These are phyloP conservation scores for Podila verticillata DNA, from an alignment of 192 early-diverging fungal genomes.

Conservation along the genomic window DNA sequence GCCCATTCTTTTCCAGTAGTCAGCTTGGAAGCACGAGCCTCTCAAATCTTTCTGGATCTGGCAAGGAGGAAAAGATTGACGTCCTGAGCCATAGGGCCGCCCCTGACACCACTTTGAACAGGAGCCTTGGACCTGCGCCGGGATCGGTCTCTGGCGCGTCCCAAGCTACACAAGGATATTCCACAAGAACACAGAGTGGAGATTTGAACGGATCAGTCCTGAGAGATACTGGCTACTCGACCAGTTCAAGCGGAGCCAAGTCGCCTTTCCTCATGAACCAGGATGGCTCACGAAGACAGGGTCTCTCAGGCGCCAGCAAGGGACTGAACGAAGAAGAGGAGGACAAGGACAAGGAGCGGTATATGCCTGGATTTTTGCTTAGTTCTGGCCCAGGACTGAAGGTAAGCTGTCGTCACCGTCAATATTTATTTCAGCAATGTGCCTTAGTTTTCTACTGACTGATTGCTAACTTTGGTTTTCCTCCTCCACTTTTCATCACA, in stretches of 20 bases:
- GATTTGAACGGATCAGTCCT: constrained; percentile 1
- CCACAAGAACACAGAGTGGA: constrained; percentile 10
- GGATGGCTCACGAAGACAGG: constrained; percentile 8
- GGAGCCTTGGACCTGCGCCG: constrained; percentile 38
- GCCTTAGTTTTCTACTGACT: background rate
- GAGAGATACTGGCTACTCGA: background rate
- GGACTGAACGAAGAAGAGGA: constrained; percentile 32
- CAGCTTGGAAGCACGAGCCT: constrained; percentile 4
- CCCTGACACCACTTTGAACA: constrained; percentile 11
- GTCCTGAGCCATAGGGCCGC: constrained; percentile 29
- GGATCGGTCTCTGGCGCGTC: constrained; percentile 38
- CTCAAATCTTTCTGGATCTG: constrained; percentile 14
- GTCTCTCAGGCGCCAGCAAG: background rate
- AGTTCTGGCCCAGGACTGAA: constrained; percentile 12
- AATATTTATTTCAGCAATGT: background rate
- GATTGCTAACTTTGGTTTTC: background rate
- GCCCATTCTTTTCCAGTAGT: background rate
- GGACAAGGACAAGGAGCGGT: constrained; percentile 47
- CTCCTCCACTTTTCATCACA: background rate
- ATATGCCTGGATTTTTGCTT: constrained; percentile 33
- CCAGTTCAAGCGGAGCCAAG: background rate
- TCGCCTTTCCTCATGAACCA: constrained; percentile 14
- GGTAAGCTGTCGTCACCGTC: constrained; percentile 1
- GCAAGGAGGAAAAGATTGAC: constrained; percentile 34
- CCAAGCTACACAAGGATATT: constrained; percentile 12